A percentile compares a stretch with the other conserved stretches of the same genome.
Evolutionary conservation across 805 yeast species (phyloP).

Genomic region (Tetrapisispora fleetii): DNA sequence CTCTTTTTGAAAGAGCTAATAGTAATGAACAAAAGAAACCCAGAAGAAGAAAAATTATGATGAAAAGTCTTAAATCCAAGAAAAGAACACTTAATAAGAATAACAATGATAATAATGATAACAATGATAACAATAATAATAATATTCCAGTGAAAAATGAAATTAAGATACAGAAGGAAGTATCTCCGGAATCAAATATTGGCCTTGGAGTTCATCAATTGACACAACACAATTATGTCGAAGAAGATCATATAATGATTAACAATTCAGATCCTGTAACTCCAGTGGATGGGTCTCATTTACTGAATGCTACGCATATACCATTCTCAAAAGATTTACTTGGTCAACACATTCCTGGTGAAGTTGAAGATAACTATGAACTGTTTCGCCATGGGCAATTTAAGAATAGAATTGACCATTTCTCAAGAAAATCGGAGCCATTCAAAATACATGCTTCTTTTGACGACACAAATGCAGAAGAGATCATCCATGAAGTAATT

Average conservation of each 20-base stretch:
- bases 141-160: not conserved
- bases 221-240: not conserved
- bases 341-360: not conserved
- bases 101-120: not conserved
- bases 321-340: not conserved
- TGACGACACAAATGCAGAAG: not conserved
- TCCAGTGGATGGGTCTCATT: not conserved
- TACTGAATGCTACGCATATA: not conserved
- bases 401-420: not conserved
- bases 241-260: not conserved
- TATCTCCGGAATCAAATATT: not conserved
- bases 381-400: not conserved
- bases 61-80: not conserved
- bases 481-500: not conserved
- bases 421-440: not conserved
- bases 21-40: slow-evolving; percentile 21
- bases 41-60: slow-evolving; percentile 24
- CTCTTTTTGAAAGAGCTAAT: slow-evolving; percentile 20
- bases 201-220: not conserved
- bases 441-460: slow-evolving; percentile 4
- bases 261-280: not conserved
- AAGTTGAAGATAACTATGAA: not conserved
- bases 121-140: not conserved
- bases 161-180: not conserved
- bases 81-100: not conserved